Percentiles rank a stretch among this genome's conserved stretches.
phyloP scores from a whole-genome alignment of 495 filamentous ascomycete species.

The Neurospora tetraspora region DNA sequence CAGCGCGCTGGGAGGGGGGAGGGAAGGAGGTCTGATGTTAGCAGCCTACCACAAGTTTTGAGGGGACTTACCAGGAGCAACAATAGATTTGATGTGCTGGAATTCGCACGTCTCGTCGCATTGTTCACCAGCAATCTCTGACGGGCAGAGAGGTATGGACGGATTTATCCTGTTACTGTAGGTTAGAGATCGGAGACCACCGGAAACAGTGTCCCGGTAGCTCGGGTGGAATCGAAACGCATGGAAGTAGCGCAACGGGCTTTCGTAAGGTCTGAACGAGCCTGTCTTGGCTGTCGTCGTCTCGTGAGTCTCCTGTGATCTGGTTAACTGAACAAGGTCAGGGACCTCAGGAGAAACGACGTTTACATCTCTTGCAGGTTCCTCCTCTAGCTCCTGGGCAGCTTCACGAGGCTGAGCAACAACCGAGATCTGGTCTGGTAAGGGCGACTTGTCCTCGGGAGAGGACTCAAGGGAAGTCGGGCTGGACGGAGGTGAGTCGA shows the following conservation, averaged over 20 bases:
- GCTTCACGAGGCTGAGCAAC: constrained; percentile 16
- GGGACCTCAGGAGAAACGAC: constrained; percentile 15
- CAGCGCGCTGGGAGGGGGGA: constrained; percentile 36
- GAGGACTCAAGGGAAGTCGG: constrained; percentile 13
- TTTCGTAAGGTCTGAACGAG: constrained; percentile 64
- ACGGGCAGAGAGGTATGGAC: constrained; percentile 59
- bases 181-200: constrained; percentile 79
- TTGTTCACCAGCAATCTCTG: constrained; percentile 58
- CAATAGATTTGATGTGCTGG: constrained; percentile 76
- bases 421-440: constrained; percentile 19
- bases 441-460: constrained; percentile 6
- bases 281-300: constrained; percentile 1
- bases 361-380: constrained; percentile 25
- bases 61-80: constrained; percentile 64
- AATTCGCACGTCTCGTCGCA: constrained; percentile 68
- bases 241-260: constrained; percentile 71
- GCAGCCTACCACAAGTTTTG: constrained; percentile 10
- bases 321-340: constrained; percentile 8
- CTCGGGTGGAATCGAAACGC: constrained; percentile 82
- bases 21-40: constrained; percentile 20
- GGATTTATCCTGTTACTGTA: constrained; percentile 84
- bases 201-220: constrained; percentile 55
- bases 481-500: constrained; percentile 15
- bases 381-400: constrained; percentile 16
- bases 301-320: constrained; percentile 3